phyloP scores from a whole-genome alignment of 179 eudicot species.

The Gypsophila paniculata region DNA sequence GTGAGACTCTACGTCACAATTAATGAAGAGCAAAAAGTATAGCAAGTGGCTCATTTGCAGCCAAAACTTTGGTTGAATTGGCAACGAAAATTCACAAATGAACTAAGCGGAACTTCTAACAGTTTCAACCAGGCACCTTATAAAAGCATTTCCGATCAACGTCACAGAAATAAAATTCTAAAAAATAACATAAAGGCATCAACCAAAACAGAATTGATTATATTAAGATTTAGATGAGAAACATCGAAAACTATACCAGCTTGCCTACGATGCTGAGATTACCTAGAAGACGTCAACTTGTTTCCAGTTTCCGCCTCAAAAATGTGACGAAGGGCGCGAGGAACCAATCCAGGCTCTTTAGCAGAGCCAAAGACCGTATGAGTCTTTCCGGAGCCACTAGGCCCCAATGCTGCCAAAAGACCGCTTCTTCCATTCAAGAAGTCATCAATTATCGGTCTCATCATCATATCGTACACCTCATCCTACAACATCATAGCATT shows the following conservation, averaged over 20 bases:
- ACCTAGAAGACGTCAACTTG: conserved; percentile 33
- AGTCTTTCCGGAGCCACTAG: conserved; percentile 96
- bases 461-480: conserved; percentile 64
- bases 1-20: neutral
- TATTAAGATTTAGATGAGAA: neutral
- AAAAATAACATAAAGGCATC: neutral
- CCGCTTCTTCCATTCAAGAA: conserved; percentile 67
- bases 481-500: conserved; percentile 32
- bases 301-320: conserved; percentile 24
- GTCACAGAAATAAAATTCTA: neutral
- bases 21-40: neutral
- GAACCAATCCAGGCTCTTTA: conserved; percentile 85
- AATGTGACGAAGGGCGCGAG: conserved; percentile 63
- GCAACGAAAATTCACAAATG: neutral
- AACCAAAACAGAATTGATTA: neutral
- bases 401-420: conserved; percentile 79
- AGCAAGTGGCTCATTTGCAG: neutral
- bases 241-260: neutral
- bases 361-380: conserved; percentile 71
- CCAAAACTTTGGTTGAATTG: neutral
- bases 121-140: neutral
- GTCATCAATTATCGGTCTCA: conserved; percentile 67
- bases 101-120: neutral
- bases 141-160: neutral
- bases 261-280: neutral